phyloP scores from a whole-genome alignment of 129 eudicot species.

The Kitagawia praeruptora region DNA sequence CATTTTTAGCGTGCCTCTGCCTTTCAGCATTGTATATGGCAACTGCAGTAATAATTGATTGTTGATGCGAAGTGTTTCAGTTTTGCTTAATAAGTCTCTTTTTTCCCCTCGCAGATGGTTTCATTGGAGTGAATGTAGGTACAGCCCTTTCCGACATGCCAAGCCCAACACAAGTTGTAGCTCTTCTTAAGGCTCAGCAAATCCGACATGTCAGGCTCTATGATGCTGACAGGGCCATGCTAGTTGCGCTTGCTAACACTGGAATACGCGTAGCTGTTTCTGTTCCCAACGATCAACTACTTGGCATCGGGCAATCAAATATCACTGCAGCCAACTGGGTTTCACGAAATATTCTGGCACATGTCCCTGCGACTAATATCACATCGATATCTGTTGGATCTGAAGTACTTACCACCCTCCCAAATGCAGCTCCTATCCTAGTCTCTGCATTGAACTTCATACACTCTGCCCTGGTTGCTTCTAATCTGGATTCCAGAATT shows the following conservation, averaged over 20 bases:
- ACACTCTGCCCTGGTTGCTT: constrained; percentile 56
- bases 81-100: not conserved
- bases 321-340: constrained; percentile 76
- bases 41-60: not conserved
- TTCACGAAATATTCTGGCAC: constrained; percentile 45
- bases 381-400: constrained; percentile 66
- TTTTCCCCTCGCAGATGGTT: constrained; percentile 34
- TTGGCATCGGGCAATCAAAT: constrained; percentile 66
- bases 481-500: constrained; percentile 46
- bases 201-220: constrained; percentile 51
- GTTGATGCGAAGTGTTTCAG: constrained; percentile 3
- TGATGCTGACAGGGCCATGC: constrained; percentile 57
- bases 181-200: constrained; percentile 73
- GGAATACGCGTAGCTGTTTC: constrained; percentile 49
- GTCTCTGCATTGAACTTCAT: constrained; percentile 49
- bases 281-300: constrained; percentile 57
- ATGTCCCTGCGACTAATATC: constrained; percentile 61
- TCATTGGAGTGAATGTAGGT: constrained; percentile 61
- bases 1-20: not conserved
- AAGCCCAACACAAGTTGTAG: constrained; percentile 57
- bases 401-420: constrained; percentile 51
- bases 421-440: constrained; percentile 63
- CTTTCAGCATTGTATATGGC: not conserved
- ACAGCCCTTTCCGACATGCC: constrained; percentile 65
- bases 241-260: constrained; percentile 52